A percentile compares a stretch with the other conserved stretches of the same genome.
Conservation (phyloP, 257 asterid species). For the Solanum piurae region DNA sequence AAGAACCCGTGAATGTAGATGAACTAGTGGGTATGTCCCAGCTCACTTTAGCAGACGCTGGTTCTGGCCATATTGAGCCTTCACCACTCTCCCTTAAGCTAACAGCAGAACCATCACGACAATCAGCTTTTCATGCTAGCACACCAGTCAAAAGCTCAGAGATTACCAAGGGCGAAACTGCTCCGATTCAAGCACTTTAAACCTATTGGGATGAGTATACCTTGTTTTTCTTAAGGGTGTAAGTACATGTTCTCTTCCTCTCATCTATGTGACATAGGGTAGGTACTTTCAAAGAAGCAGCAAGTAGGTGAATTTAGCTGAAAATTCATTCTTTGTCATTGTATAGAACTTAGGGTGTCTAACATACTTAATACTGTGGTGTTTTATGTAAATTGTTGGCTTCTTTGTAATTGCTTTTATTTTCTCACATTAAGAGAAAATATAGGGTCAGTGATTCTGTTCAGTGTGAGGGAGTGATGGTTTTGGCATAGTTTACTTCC, state of each 20-base stretch:
- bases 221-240: conserved; percentile 3
- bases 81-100: conserved; percentile 33
- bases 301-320: conserved; percentile 4
- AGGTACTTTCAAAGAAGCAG: not conserved
- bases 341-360: conserved; percentile 1
- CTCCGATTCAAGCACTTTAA: conserved; percentile 15
- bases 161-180: conserved; percentile 16
- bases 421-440: not conserved
- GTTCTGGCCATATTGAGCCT: conserved; percentile 13
- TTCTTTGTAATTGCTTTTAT: not conserved
- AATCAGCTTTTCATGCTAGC: conserved; percentile 25
- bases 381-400: not conserved
- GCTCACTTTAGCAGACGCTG: conserved; percentile 39
- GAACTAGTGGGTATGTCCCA: conserved; percentile 51
- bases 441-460: not conserved
- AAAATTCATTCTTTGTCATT: conserved; percentile 10
- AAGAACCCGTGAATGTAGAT: conserved; percentile 34
- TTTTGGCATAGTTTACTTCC: not conserved
- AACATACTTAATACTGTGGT: conserved; percentile 1
- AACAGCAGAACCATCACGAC: conserved; percentile 28
- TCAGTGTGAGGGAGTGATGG: not conserved
- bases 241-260: not conserved
- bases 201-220: not conserved
- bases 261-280: conserved; percentile 12
- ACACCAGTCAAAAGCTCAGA: conserved; percentile 14